phyloP scores from a whole-genome alignment of 2,329 filamentous ascomycete species.

The Penicillium hordei region DNA sequence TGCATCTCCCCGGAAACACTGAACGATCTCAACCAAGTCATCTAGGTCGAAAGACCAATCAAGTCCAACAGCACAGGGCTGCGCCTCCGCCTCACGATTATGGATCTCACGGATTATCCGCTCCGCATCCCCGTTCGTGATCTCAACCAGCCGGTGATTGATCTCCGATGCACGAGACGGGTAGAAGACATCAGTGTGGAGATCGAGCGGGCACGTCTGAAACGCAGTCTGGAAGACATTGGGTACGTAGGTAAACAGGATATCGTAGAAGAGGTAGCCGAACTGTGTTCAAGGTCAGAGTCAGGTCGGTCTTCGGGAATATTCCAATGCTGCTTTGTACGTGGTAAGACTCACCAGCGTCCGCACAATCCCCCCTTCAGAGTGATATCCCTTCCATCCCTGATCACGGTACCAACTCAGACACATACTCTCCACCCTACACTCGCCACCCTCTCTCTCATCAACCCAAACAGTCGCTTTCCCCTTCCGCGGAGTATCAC shows the following conservation, averaged over 20 bases:
- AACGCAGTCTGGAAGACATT: slow-evolving; percentile 97
- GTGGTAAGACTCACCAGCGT: slow-evolving; percentile 58
- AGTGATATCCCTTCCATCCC: slow-evolving; percentile 94
- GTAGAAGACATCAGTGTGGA: slow-evolving; percentile 92
- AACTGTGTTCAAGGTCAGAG: slow-evolving; percentile 46
- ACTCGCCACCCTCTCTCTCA: slow-evolving; percentile 68
- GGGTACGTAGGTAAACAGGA: slow-evolving; percentile 88
- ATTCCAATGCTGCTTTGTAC: neutral
- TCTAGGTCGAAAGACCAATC: slow-evolving; percentile 83
- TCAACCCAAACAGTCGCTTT: slow-evolving; percentile 82
- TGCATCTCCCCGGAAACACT: slow-evolving; percentile 76
- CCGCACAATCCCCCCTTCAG: slow-evolving; percentile 86
- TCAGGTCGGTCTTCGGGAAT: neutral
- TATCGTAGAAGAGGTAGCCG: slow-evolving; percentile 87
- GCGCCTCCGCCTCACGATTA: slow-evolving; percentile 63
- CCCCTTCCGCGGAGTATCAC: slow-evolving; percentile 44
- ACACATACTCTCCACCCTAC: slow-evolving; percentile 92
- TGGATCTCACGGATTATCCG: slow-evolving; percentile 68
- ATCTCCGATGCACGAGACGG: slow-evolving; percentile 83
- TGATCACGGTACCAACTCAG: slow-evolving; percentile 77
- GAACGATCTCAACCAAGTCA: slow-evolving; percentile 75
- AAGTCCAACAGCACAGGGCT: slow-evolving; percentile 85
- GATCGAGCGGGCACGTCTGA: slow-evolving; percentile 88
- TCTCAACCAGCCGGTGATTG: slow-evolving; percentile 79
- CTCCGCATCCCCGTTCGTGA: slow-evolving; percentile 76